Percentiles rank a stretch among this genome's conserved stretches.
Conservation (phyloP, 169 alveolate species). For the Miamiensis avidus region DNA sequence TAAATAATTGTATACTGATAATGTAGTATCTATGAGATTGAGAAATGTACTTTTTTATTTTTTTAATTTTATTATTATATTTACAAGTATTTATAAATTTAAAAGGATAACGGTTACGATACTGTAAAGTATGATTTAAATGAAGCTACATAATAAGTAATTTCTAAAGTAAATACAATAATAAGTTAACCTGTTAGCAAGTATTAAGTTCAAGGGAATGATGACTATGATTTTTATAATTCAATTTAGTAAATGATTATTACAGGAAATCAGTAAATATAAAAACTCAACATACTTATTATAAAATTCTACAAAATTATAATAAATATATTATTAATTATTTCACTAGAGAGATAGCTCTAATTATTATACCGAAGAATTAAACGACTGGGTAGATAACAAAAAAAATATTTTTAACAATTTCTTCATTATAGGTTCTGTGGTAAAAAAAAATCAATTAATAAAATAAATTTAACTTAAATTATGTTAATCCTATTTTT, state of each 20-base stretch:
- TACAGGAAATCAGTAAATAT: not conserved
- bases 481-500: no score
- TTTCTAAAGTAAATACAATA: not conserved
- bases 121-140: not conserved
- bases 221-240: no score
- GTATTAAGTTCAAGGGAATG: not conserved
- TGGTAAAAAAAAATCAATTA: not conserved
- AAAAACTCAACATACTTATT: no score
- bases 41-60: no score
- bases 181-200: not conserved
- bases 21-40: not conserved
- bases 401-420: no score
- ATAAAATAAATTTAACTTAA: no score
- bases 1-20: not conserved
- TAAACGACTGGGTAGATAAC: not conserved
- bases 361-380: not conserved
- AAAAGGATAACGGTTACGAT: not conserved
- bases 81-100: no score
- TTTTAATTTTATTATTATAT: no score
- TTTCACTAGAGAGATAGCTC: not conserved
- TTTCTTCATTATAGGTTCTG: not conserved
- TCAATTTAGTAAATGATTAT: not conserved
- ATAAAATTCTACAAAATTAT: not conserved
- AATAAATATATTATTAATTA: no score
- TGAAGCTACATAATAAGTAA: not conserved